Base-by-base conservation (phyloP, 75 land plant genomes). In the Chamaecyparis obtusa region DNA sequence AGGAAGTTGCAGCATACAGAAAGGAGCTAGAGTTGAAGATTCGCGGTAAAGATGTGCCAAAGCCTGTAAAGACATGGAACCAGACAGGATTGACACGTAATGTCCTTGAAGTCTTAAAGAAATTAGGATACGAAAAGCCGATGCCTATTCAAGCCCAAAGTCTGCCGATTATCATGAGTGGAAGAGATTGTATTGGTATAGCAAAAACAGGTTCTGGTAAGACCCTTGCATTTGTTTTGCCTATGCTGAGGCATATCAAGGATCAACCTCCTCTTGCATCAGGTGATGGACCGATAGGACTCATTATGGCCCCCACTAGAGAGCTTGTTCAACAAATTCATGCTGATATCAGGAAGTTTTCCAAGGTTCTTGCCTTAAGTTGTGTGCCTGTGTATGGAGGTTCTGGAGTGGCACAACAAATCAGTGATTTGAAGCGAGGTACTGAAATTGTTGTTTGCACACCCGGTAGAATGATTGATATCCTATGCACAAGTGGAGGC, bases 351-450 rank as follows among this genome's bases (percentile, higher is more conserved):
- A 98, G 85, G 91, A 98, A 98, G 86, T 97, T 98, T 87, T 49
- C 99, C 30, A 98, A 95, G 90, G 96, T 88, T 7, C 24, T 97
- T 88, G 95, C 95, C 19, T 71, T 98, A 39, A 97, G 90, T 46
- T 97, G 97, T 89, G 99, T 98, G 87, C 95, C 99, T 67, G 99
- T 98, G 1, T 98, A 98, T 92, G 99, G 99, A 46, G 99, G 99
- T 30, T 97, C 99, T 83, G 99, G 99, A 89, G 99, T 98, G 74
- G 99, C 99, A 14, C 99, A 98, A 84, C 99, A 98, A 86, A 98
- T 98, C 48, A 98, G 99, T 92, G 99, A 98, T 39, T 76, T 98
- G 71, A 98, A 98, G 87, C 88, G 99, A 74, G 99, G 99, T 0
- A 78, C 96, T 74, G 97, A 97, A 86, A 94, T 98, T 86, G 99